A percentile compares a stretch with the other conserved stretches of the same genome.
Conservation (phyloP, 352 stramenopile genomes). For the Globisporangium heterothallicum region DNA sequence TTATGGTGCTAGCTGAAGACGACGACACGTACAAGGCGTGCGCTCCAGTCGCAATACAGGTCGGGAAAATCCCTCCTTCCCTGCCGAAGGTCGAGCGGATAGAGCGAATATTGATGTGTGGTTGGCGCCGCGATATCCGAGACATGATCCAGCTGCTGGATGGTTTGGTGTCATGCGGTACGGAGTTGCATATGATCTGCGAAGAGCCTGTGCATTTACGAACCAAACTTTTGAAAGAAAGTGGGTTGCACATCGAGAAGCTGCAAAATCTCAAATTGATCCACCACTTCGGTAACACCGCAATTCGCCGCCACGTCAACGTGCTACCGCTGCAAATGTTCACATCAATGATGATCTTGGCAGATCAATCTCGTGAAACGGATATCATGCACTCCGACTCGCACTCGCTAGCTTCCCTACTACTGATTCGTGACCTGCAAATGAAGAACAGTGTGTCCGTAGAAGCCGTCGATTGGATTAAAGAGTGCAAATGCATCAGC, state of each 20-base stretch:
- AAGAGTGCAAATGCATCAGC: constrained; percentile 70
- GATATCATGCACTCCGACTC: constrained; percentile 88
- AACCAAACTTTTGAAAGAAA: constrained; percentile 54
- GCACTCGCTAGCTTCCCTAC: constrained; percentile 74
- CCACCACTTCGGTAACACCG: constrained; percentile 77
- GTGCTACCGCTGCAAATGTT: constrained; percentile 57
- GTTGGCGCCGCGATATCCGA: constrained; percentile 85
- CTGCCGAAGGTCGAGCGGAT: constrained; percentile 17
- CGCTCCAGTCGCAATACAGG: constrained; percentile 30
- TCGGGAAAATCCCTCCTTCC: constrained; percentile 22
- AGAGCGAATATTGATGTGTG: constrained; percentile 83
- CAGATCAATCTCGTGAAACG: constrained; percentile 57
- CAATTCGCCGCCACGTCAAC: constrained; percentile 69
- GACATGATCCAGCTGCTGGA: constrained; percentile 87
- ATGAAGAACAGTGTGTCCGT: constrained; percentile 6
- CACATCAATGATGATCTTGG: constrained; percentile 82
- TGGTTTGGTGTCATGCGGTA: constrained; percentile 48
- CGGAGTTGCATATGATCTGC: constrained; percentile 81
- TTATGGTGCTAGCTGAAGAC: constrained; percentile 84
- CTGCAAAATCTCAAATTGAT: constrained; percentile 53
- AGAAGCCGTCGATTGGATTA: constrained; percentile 10
- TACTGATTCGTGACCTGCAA: constrained; percentile 83
- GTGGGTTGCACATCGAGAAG: constrained; percentile 39
- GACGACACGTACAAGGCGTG: constrained; percentile 84
- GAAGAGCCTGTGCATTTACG: constrained; percentile 61